Percentiles rank a stretch among this genome's conserved stretches.
phyloP scores from a whole-genome alignment of 768 basidiomycete species.

The Gautieria morchelliformis region DNA sequence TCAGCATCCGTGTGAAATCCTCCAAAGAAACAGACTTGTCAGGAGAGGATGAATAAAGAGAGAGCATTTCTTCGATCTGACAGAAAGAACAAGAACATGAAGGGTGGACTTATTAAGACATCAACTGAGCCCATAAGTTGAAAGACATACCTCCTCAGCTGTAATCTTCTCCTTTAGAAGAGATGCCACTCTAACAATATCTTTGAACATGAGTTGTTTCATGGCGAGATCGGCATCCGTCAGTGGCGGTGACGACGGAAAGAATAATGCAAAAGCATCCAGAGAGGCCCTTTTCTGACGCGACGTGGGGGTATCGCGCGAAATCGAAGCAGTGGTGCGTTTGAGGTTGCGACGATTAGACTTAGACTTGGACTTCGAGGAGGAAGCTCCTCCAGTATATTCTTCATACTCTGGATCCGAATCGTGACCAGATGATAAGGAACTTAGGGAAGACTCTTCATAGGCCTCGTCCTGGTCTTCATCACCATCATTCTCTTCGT shows the following conservation, averaged over 20 bases:
- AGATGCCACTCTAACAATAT: constrained; percentile 51
- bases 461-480: constrained; percentile 19
- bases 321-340: neutral
- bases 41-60: constrained; percentile 57
- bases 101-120: neutral
- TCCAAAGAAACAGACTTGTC: constrained; percentile 59
- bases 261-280: constrained; percentile 63
- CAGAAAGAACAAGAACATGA: neutral
- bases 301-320: constrained; percentile 27
- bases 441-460: constrained; percentile 12
- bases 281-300: constrained; percentile 47
- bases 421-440: constrained; percentile 4
- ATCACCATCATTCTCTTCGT: constrained; percentile 16
- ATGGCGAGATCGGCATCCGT: constrained; percentile 33
- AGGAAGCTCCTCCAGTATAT: constrained; percentile 11
- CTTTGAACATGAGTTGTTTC: constrained; percentile 55
- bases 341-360: neutral
- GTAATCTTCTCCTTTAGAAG: constrained; percentile 64
- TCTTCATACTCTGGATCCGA: constrained; percentile 20
- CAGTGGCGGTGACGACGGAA: constrained; percentile 35
- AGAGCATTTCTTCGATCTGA: constrained; percentile 73
- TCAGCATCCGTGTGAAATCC: constrained; percentile 74
- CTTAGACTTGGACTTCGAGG: constrained; percentile 10
- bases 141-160: constrained; percentile 52
- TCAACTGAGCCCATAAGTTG: neutral